Evolutionary conservation across 495 filamentous ascomycete genomes (phyloP).

Genomic region (Neurospora sp.): DNA sequence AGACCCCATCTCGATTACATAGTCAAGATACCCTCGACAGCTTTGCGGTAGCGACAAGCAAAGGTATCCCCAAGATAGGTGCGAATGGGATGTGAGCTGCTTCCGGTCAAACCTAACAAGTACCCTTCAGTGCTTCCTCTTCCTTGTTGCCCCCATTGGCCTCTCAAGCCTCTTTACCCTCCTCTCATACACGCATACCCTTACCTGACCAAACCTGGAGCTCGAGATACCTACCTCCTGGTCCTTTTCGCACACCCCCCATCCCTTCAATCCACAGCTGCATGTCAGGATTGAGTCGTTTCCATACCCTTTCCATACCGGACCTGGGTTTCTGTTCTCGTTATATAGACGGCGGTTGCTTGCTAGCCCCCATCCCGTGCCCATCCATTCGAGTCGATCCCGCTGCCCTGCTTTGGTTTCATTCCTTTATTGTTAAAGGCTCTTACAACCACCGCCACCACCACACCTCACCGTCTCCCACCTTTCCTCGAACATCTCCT

Average conservation of each 20-base stretch:
- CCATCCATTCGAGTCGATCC: constrained; percentile 26
- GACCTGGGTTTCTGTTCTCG: background rate
- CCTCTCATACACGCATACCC: background rate
- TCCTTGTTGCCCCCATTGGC: background rate
- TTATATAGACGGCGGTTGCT: constrained; percentile 1
- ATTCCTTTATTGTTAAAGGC: constrained; percentile 7
- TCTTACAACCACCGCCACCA: constrained; percentile 3
- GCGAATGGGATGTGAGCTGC: constrained; percentile 9
- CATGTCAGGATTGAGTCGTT: constrained; percentile 15
- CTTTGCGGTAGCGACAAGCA: background rate
- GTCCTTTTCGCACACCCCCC: constrained; percentile 6
- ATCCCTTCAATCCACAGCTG: background rate
- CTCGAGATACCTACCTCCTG: constrained; percentile 3
- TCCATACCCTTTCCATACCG: background rate
- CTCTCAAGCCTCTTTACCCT: background rate
- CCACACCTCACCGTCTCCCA: constrained; percentile 12
- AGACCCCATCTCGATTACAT: background rate
- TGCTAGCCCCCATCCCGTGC: constrained; percentile 21
- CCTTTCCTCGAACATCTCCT: constrained; percentile 37
- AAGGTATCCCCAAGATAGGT: background rate
- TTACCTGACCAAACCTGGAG: background rate
- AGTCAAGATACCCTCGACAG: background rate
- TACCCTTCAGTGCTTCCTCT: background rate
- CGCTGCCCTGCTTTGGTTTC: constrained; percentile 14
- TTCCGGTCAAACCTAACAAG: constrained; percentile 10